These are phyloP conservation scores for Datisca glomerata DNA, from an alignment of 306 rosid species.

Conservation along the genomic window DNA sequence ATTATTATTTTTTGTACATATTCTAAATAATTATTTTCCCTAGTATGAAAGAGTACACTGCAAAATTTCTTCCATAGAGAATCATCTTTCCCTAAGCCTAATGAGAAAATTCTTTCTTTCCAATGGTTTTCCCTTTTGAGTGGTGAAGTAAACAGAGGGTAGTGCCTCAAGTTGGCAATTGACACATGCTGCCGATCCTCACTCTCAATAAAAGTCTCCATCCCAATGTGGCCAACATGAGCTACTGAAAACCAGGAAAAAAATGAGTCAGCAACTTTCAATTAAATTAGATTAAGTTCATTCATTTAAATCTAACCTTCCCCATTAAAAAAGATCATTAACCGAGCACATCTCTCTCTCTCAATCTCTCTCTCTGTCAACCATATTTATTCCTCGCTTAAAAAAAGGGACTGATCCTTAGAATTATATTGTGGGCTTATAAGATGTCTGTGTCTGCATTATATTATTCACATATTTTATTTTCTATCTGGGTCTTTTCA, in stretches of 20 bases:
- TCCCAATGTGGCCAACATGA: slow-evolving; percentile 14
- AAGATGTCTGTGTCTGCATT: slow-evolving; percentile 8
- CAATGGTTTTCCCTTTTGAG: too few relatives aligned
- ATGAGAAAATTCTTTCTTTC: too few relatives aligned
- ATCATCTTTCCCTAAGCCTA: too few relatives aligned
- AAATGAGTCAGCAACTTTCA: slow-evolving; percentile 21
- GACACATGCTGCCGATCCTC: too few relatives aligned
- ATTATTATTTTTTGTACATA: too few relatives aligned
- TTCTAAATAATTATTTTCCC: too few relatives aligned
- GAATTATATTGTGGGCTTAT: slow-evolving; percentile 12
- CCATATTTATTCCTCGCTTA: too few relatives aligned
- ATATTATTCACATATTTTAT: slow-evolving; percentile 12
- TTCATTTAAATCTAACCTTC: slow-evolving; percentile 23
- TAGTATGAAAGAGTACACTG: too few relatives aligned
- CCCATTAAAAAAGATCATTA: slow-evolving; percentile 19
- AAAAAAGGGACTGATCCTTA: slow-evolving; percentile 27
- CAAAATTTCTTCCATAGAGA: too few relatives aligned
- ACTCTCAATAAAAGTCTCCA: too few relatives aligned
- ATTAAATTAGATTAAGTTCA: slow-evolving; percentile 35
- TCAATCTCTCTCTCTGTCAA: slow-evolving; percentile 23
- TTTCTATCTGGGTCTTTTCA: slow-evolving; percentile 14
- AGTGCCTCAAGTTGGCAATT: too few relatives aligned
- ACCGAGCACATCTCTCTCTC: slow-evolving; percentile 1
- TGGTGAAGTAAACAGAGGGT: too few relatives aligned
- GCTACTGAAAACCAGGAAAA: slow-evolving; percentile 16